Evolutionary conservation across 805 yeast species (phyloP), one percentile per base, ranked within the genome.

Genomic region (Blastobotrys americana): DNA sequence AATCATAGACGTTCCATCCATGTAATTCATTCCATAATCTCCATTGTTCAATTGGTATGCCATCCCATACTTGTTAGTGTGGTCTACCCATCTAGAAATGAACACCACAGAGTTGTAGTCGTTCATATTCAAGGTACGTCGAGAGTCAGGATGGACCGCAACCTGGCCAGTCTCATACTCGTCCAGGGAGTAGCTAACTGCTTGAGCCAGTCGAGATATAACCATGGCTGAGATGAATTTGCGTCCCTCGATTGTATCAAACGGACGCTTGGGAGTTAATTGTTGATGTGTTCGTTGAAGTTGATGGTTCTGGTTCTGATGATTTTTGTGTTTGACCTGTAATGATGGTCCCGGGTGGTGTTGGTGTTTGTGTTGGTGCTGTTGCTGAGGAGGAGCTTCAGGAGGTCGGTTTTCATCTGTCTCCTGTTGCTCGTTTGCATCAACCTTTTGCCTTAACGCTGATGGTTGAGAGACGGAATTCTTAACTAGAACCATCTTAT

Each of bases 81-180:
- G 93, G 62, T 93, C 99, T 22, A 94, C 97, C 99, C 99, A 93
- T 61, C 90, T 89, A 49, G 94, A 84, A 36, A 90, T 79, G 48
- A 85, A 76, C 78, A 50, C 43, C 3, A 47, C 42, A 1, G 53
- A 3, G 54, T 10, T 20, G 19, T 15, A 25, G 31, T 25, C 31
- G 31, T 25, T 13, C 8, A 13, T 8, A 13, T 8, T 25, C 10
- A 25, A 13, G 31, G 8, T 25, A 13, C 31, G 31, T 8, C 13
- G 31, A 13, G 31, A 8, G 31, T 25, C 31, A 8, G 8, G 10
- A 13, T 25, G 31, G 31, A 25, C 10, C 31, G 8, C 13, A 13
- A 25, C 13, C 13, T 25, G 10, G 31, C 31, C 31, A 8, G 8
- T 25, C 10, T 25, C 31, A 13, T 25, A 25, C 13, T 25, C 31